Percentiles rank a stretch among this genome's conserved stretches.
These are phyloP conservation scores for Pseudogymnoascus sp. DNA, from an alignment of 2,329 filamentous ascomycete genomes.

Conservation along the genomic window DNA sequence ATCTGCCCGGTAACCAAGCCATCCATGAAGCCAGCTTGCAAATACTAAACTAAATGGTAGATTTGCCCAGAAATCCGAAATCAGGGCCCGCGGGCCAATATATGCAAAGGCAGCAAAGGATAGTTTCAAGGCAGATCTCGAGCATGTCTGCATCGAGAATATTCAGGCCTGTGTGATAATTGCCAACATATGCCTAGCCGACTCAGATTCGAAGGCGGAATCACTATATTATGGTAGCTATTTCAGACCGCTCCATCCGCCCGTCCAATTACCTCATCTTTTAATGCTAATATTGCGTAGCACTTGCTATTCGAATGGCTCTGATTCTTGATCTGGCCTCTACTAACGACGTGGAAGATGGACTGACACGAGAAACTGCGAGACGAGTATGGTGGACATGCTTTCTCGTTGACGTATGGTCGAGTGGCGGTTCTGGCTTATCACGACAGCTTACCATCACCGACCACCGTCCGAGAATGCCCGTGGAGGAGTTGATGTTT, in stretches of 20 bases:
- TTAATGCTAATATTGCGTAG: conserved; percentile 8
- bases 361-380: conserved; percentile 25
- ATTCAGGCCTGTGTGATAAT: conserved; percentile 29
- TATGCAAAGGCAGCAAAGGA: conserved; percentile 18
- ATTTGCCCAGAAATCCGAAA: conserved; percentile 17
- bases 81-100: conserved; percentile 12
- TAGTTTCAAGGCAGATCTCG: conserved; percentile 25
- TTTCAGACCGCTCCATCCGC: not conserved
- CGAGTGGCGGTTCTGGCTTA: conserved; percentile 26
- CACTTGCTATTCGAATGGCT: conserved; percentile 29
- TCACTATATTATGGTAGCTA: conserved; percentile 28
- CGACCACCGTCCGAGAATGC: conserved; percentile 15
- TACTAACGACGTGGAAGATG: conserved; percentile 18
- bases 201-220: conserved; percentile 25
- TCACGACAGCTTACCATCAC: conserved; percentile 21
- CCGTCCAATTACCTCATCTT: not conserved
- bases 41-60: conserved; percentile 4
- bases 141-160: conserved; percentile 28
- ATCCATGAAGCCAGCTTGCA: not conserved
- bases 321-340: conserved; percentile 26
- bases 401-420: conserved; percentile 30
- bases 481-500: conserved; percentile 27
- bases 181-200: conserved; percentile 26
- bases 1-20: conserved; percentile 17
- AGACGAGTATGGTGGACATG: conserved; percentile 29